These are phyloP conservation scores for Didymella keratinophila DNA, from an alignment of 2,329 filamentous ascomycete species.

Conservation along the genomic window DNA sequence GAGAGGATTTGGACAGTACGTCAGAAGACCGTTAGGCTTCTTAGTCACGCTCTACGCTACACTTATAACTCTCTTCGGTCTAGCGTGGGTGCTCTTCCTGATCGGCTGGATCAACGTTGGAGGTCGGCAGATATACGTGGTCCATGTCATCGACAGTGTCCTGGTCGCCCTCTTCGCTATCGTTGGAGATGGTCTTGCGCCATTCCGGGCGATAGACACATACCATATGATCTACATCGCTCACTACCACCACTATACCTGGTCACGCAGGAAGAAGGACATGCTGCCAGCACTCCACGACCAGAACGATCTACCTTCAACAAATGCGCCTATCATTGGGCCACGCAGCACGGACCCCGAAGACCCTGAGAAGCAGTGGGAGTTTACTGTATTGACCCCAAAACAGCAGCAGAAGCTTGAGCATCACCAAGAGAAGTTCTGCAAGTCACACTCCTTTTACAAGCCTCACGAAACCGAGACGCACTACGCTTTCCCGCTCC, in stretches of 20 bases:
- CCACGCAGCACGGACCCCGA: constrained; percentile 48
- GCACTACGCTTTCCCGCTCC: constrained; percentile 79
- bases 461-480: constrained; percentile 87
- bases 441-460: constrained; percentile 87
- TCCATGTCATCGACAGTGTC: constrained; percentile 64
- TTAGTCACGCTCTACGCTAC: constrained; percentile 84
- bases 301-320: constrained; percentile 70
- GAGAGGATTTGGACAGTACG: constrained; percentile 82
- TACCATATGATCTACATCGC: constrained; percentile 88
- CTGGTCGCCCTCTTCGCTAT: constrained; percentile 70
- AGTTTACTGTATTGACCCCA: constrained; percentile 68
- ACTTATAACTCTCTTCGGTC: constrained; percentile 82
- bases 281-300: constrained; percentile 69
- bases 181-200: constrained; percentile 67
- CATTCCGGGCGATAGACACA: constrained; percentile 81
- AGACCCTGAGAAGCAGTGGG: constrained; percentile 49
- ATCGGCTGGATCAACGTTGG: constrained; percentile 90
- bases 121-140: constrained; percentile 68
- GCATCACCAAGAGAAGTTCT: constrained; percentile 81
- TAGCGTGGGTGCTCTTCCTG: constrained; percentile 89
- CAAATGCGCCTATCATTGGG: constrained; percentile 54
- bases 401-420: constrained; percentile 73
- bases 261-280: constrained; percentile 69
- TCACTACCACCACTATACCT: constrained; percentile 72
- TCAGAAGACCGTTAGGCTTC: constrained; percentile 78